A percentile compares a stretch with the other conserved stretches of the same genome.
Evolutionary conservation across 2,329 filamentous ascomycete species (phyloP).

Genomic region (Trichoderma sp.): DNA sequence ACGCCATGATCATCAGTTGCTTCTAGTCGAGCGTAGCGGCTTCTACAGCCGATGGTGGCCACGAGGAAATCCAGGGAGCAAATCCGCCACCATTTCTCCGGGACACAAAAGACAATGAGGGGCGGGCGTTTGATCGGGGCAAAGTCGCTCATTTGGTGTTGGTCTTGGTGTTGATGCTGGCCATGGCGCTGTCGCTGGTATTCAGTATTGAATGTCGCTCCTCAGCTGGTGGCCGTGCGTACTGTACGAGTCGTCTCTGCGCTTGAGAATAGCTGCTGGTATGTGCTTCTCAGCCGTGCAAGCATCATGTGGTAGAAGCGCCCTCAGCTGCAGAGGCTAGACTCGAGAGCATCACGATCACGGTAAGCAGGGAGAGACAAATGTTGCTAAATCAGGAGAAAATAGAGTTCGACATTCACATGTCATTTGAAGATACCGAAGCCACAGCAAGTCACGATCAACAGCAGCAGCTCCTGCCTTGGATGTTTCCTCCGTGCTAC

Average conservation of each 20-base stretch:
- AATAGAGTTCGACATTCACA: neutral
- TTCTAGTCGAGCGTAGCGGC: neutral
- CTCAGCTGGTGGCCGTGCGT: neutral
- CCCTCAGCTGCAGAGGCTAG: constrained; percentile 3
- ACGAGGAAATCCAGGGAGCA: neutral
- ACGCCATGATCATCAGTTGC: constrained; percentile 10
- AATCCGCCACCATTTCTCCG: constrained; percentile 10
- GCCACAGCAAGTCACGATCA: neutral
- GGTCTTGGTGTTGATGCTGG: neutral
- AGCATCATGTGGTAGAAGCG: neutral
- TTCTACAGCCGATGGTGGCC: neutral
- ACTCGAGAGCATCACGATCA: neutral
- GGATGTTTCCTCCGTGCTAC: neutral
- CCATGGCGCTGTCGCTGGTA: neutral
- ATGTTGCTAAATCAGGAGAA: neutral
- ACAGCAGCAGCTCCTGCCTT: neutral
- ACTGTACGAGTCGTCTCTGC: neutral
- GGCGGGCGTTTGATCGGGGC: neutral
- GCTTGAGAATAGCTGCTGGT: neutral
- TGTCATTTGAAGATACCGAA: neutral
- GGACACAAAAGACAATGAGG: neutral
- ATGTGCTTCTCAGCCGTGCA: neutral
- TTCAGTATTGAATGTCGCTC: neutral
- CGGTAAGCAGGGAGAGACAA: neutral
- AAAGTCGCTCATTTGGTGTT: neutral